Evolutionary conservation across 306 rosid genomes (phyloP), one percentile per base, ranked within the genome.

Genomic region (Herpetospermum pedunculosum): DNA sequence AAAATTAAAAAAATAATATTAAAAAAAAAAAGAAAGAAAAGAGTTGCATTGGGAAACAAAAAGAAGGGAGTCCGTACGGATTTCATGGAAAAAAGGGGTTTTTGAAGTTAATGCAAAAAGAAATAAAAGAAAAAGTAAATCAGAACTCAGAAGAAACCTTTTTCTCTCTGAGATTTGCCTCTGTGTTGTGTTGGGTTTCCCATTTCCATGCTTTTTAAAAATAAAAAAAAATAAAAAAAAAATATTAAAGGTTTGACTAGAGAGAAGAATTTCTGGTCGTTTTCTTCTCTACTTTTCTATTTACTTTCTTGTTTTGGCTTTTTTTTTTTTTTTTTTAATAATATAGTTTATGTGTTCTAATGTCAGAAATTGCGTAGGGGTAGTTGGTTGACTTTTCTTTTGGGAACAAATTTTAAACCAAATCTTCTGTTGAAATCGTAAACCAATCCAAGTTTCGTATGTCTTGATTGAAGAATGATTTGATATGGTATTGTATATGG

Each of bases 1-100:
- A 41, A 75, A 74, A 38, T 65, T 11, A 32, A 37, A 37, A 19
- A 34, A 37, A 12, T n/a, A 19, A 26, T 29, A 75, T 9, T 11
- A 64, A 64, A 64, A n/a, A 6, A 62, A 62, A 34, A 62, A n/a
- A 41, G 38, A 23, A 40, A 40, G 15, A 21, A 68, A 40, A 46
- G 57, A 70, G 72, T 8, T 47, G 58, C 71, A 46, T 70, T 70
- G 71, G 80, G 52, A 77, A 77, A 57, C 21, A 32, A 57, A 28
- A 70, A 44, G 13, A 70, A 44, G 57, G 57, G 16, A 8, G 21
- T 70, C 55, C 57, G 57, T 70, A 44, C 57, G 53, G 26, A 28
- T 8, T 15, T 68, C 37, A 68, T 41, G 54, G 73, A 67, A 67
- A 67, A 67, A 67, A 10, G 30, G 30, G 34, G 35, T 21, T 40